Percentiles rank a stretch among this genome's conserved stretches.
Conservation (phyloP, 306 rosid species). For the Prunus persica region DNA sequence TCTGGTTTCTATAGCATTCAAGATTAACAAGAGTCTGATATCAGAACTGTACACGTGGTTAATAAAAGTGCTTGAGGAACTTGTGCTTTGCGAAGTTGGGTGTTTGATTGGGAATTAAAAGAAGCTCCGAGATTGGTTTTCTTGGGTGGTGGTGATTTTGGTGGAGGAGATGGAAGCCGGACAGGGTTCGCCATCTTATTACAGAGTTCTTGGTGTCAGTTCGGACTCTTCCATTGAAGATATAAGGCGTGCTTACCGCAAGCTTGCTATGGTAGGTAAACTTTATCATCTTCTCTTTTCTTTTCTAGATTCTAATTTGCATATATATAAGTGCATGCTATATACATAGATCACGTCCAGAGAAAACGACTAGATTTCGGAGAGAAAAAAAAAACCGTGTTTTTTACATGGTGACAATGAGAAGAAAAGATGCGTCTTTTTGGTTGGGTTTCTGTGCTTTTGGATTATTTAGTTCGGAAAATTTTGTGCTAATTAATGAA, state of each 20-base stretch:
- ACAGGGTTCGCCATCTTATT: conserved; percentile 33
- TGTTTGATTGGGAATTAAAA: not conserved
- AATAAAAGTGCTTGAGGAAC: not conserved
- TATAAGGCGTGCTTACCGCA: conserved; percentile 72
- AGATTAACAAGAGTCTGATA: too few relatives aligned
- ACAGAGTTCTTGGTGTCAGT: conserved; percentile 60
- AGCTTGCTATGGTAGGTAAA: conserved; percentile 64
- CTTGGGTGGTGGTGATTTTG: conserved; percentile 1
- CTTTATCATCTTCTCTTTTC: not conserved
- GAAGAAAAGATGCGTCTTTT: too few relatives aligned
- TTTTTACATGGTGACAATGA: not conserved
- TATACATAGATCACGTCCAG: too few relatives aligned
- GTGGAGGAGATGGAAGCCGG: conserved; percentile 26
- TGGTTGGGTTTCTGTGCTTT: not conserved
- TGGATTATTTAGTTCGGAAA: not conserved
- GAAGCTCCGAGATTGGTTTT: conserved; percentile 1
- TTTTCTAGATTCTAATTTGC: not conserved
- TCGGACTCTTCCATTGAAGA: conserved; percentile 52
- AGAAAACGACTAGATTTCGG: too few relatives aligned
- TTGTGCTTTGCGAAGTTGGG: not conserved
- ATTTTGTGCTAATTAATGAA: not conserved
- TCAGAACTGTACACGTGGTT: not conserved
- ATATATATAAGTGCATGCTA: too few relatives aligned
- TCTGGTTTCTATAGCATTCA: too few relatives aligned
- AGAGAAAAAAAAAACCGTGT: not conserved